phyloP scores from a whole-genome alignment of 345 rosid species.

The Corchorus olitorius region DNA sequence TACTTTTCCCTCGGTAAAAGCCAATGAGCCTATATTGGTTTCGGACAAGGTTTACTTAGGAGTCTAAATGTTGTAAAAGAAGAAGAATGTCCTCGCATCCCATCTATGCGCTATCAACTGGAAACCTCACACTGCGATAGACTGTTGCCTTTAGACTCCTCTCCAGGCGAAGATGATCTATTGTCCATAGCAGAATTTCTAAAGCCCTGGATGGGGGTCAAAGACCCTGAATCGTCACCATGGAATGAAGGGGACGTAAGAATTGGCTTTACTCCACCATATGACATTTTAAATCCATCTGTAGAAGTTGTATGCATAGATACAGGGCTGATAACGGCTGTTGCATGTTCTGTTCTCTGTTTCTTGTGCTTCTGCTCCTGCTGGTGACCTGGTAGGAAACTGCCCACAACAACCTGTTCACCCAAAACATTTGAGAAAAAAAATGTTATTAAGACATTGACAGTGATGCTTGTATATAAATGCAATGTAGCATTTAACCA shows the following conservation, averaged over 20 bases:
- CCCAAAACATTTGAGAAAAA: slow-evolving; percentile 27
- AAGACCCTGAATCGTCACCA: slow-evolving; percentile 38
- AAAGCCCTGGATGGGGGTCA: slow-evolving; percentile 40
- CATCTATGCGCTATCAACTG: slow-evolving; percentile 32
- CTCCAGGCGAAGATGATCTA: slow-evolving; percentile 41
- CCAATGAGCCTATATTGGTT: slow-evolving; percentile 20
- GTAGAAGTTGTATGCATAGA: slow-evolving; percentile 35
- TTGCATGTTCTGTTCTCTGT: slow-evolving; percentile 45
- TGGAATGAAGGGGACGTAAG: slow-evolving; percentile 36
- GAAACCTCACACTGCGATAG: slow-evolving; percentile 57
- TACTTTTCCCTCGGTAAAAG: slow-evolving; percentile 24
- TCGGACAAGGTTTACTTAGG: slow-evolving; percentile 12
- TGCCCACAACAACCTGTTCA: slow-evolving; percentile 75
- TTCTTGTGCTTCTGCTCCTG: slow-evolving; percentile 72
- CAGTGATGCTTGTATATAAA: not conserved
- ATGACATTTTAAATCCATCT: slow-evolving; percentile 40
- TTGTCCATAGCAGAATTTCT: slow-evolving; percentile 44
- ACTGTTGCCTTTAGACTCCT: slow-evolving; percentile 56
- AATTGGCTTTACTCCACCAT: slow-evolving; percentile 49
- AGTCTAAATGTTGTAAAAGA: slow-evolving; percentile 29
- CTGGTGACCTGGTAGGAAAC: slow-evolving; percentile 73
- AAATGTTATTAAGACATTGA: slow-evolving; percentile 14
- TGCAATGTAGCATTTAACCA: not conserved
- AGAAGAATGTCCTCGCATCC: slow-evolving; percentile 21
- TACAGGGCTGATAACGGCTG: slow-evolving; percentile 39